Conservation (phyloP, 2,329 filamentous ascomycete genomes). For the Emergomyces orientalis region DNA sequence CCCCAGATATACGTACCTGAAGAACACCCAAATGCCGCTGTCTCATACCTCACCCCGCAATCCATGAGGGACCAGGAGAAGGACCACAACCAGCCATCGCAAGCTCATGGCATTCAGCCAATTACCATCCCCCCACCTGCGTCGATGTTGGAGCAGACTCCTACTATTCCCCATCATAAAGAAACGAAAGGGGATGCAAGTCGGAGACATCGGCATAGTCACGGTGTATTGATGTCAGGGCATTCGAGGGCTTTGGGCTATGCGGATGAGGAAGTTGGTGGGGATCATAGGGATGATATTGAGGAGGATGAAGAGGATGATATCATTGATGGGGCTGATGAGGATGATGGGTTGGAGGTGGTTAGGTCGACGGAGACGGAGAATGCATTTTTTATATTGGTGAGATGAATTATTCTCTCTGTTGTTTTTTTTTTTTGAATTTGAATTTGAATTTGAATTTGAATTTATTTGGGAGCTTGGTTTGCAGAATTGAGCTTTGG, state of each 20-base stretch:
- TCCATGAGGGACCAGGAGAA: neutral
- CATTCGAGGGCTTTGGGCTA: slow-evolving; percentile 17
- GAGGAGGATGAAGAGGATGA: slow-evolving; percentile 22
- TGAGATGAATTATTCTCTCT: slow-evolving; percentile 17
- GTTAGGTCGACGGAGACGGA: slow-evolving; percentile 17
- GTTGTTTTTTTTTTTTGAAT: neutral
- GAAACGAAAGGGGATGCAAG: neutral
- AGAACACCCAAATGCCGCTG: slow-evolving; percentile 1
- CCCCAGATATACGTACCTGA: neutral
- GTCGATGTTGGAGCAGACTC: neutral
- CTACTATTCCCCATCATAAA: neutral
- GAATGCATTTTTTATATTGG: slow-evolving; percentile 39
- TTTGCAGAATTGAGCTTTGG: no score
- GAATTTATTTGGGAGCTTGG: neutral
- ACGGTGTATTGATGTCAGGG: neutral
- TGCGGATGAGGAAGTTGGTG: slow-evolving; percentile 20
- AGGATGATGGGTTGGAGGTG: slow-evolving; percentile 14
- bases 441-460: neutral
- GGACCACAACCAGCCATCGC: neutral
- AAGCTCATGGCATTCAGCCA: neutral
- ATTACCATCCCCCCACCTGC: neutral
- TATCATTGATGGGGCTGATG: slow-evolving; percentile 20
- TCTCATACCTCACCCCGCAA: slow-evolving; percentile 1
- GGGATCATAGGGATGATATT: neutral
- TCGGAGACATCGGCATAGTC: neutral